Conservation (phyloP, 345 rosid species). For the Ailanthus altissimus region DNA sequence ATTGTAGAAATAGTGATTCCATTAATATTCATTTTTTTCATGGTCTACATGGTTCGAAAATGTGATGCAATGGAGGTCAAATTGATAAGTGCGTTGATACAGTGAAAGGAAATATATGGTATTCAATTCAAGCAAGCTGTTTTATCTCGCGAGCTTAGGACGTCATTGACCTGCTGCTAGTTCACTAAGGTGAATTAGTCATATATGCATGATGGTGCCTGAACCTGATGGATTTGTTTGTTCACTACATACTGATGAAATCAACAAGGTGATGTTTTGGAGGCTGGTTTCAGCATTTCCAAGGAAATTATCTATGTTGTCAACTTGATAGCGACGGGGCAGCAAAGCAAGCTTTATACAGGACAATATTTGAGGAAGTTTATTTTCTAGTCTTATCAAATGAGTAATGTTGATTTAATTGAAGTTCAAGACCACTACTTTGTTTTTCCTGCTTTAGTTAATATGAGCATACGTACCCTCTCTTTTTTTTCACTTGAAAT, state of each 20-base stretch:
- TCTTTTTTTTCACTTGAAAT: background rate
- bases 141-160: no score
- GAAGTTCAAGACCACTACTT: no score
- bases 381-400: constrained; percentile 57
- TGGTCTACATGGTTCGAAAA: background rate
- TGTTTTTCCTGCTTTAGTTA: no score
- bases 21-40: background rate
- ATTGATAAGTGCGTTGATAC: background rate
- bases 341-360: constrained; percentile 44
- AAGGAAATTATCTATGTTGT: no score
- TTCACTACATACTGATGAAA: constrained; percentile 58
- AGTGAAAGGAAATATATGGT: background rate
- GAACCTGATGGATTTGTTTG: constrained; percentile 69
- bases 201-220: no score
- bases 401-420: no score
- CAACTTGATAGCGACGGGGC: constrained; percentile 56
- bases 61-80: background rate
- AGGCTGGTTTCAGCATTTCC: constrained; percentile 66
- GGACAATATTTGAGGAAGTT: constrained; percentile 56
- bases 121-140: background rate
- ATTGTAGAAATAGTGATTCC: background rate
- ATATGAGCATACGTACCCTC: no score
- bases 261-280: constrained; percentile 47
- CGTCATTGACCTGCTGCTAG: no score
- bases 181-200: no score